Percentiles rank a stretch among this genome's conserved stretches.
phyloP scores from a whole-genome alignment of 2,329 filamentous ascomycete genomes.

The Cytospora paraplurivora region DNA sequence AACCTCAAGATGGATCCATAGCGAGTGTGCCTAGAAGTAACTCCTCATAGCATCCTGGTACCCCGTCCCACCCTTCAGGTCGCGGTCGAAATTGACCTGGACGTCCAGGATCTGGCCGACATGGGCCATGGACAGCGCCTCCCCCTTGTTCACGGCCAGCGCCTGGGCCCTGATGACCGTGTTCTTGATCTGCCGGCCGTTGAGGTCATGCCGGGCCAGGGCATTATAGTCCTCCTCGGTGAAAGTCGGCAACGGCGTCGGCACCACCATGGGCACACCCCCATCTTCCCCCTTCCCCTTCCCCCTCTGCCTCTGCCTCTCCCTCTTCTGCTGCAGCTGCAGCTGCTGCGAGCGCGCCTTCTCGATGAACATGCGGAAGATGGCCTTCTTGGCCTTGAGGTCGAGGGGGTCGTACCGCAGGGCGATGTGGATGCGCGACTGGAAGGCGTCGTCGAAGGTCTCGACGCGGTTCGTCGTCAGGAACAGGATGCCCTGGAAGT shows the following conservation, averaged over 20 bases:
- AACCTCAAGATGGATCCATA: neutral
- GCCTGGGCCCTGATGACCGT: constrained; percentile 81
- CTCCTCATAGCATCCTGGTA: constrained; percentile 84
- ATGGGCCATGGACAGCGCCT: constrained; percentile 74
- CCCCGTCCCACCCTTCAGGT: constrained; percentile 78
- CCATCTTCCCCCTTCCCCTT: neutral
- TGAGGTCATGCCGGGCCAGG: constrained; percentile 66
- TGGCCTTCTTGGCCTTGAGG: constrained; percentile 70
- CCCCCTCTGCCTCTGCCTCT: neutral
- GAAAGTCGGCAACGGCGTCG: constrained; percentile 50
- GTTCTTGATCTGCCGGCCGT: constrained; percentile 80
- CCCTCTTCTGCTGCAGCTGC: constrained; percentile 51
- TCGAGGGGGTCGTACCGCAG: constrained; percentile 78
- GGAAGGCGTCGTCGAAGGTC: constrained; percentile 90
- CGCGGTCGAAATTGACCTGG: constrained; percentile 77
- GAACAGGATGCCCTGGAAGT: constrained; percentile 90
- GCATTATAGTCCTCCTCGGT: constrained; percentile 66
- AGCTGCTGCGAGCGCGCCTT: constrained; percentile 68
- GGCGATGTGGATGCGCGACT: constrained; percentile 83
- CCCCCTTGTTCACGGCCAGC: constrained; percentile 74
- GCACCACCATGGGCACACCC: neutral
- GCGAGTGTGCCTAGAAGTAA: constrained; percentile 56
- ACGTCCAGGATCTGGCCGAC: constrained; percentile 83
- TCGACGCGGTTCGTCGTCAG: constrained; percentile 85
- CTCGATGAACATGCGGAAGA: constrained; percentile 84